Conservation (phyloP, 306 rosid species). For the Vicia faba region DNA sequence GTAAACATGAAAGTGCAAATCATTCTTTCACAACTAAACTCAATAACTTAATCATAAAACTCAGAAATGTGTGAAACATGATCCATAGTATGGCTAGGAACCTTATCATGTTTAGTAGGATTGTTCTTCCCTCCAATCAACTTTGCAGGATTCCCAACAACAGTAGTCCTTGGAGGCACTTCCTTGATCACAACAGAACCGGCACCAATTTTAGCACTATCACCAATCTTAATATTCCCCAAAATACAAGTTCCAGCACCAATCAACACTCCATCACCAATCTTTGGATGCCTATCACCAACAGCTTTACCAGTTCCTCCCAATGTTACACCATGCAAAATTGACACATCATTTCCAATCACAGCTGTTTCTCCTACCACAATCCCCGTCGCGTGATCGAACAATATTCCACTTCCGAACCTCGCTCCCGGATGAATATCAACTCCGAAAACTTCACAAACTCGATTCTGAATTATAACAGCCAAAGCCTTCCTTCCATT, state of each 20-base stretch:
- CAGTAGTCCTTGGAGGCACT: conserved; percentile 89
- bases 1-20: not conserved
- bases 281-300: conserved; percentile 93
- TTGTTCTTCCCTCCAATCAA: conserved; percentile 84
- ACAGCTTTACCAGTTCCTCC: conserved; percentile 86
- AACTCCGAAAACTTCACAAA: conserved; percentile 74
- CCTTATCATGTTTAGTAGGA: conserved; percentile 67
- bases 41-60: conserved; percentile 74
- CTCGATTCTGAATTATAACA: conserved; percentile 70
- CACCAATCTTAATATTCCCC: conserved; percentile 80
- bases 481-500: conserved; percentile 62
- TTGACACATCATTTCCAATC: conserved; percentile 87
- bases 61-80: conserved; percentile 69
- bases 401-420: conserved; percentile 70
- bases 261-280: conserved; percentile 88
- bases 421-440: conserved; percentile 93
- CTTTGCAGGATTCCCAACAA: conserved; percentile 84
- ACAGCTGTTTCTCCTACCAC: conserved; percentile 94
- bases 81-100: conserved; percentile 87
- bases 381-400: conserved; percentile 90
- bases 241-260: conserved; percentile 91
- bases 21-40: not conserved
- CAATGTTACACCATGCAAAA: conserved; percentile 80
- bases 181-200: conserved; percentile 88
- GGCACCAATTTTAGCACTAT: conserved; percentile 88